Conservation (phyloP, 2,329 filamentous ascomycete genomes). For the Seiridium cupressi region DNA sequence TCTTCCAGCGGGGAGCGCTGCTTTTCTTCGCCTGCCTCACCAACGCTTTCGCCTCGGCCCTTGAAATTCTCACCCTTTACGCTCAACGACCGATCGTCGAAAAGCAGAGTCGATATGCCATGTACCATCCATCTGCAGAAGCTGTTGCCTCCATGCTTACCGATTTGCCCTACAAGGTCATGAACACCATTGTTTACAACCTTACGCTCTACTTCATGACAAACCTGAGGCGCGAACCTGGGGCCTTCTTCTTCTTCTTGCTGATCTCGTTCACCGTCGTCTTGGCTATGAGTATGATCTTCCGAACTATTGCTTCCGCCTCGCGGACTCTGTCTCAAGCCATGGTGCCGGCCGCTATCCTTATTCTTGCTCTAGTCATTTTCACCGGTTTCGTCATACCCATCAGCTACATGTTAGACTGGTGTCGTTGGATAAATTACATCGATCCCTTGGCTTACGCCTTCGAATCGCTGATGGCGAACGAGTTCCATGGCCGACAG, state of each 20-base stretch:
- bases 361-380: slow-evolving; percentile 63
- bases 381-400: slow-evolving; percentile 68
- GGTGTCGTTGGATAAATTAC: slow-evolving; percentile 80
- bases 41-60: slow-evolving; percentile 75
- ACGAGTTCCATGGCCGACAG: slow-evolving; percentile 68
- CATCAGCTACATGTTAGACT: slow-evolving; percentile 67
- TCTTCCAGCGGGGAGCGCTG: slow-evolving; percentile 73
- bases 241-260: slow-evolving; percentile 79
- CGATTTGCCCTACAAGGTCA: slow-evolving; percentile 78
- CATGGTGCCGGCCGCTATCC: slow-evolving; percentile 53
- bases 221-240: slow-evolving; percentile 68
- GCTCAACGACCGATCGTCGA: slow-evolving; percentile 87
- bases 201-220: slow-evolving; percentile 82
- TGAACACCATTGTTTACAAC: slow-evolving; percentile 74
- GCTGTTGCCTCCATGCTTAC: slow-evolving; percentile 78
- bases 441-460: slow-evolving; percentile 74
- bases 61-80: slow-evolving; percentile 81
- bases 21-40: slow-evolving; percentile 84
- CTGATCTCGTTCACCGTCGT: slow-evolving; percentile 71
- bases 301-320: slow-evolving; percentile 71
- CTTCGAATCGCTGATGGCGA: slow-evolving; percentile 77
- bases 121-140: slow-evolving; percentile 86
- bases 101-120: slow-evolving; percentile 80
- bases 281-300: slow-evolving; percentile 79
- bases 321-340: slow-evolving; percentile 68